These are phyloP conservation scores for Pythium brachiatum DNA, from an alignment of 352 stramenopile genomes.

Conservation along the genomic window DNA sequence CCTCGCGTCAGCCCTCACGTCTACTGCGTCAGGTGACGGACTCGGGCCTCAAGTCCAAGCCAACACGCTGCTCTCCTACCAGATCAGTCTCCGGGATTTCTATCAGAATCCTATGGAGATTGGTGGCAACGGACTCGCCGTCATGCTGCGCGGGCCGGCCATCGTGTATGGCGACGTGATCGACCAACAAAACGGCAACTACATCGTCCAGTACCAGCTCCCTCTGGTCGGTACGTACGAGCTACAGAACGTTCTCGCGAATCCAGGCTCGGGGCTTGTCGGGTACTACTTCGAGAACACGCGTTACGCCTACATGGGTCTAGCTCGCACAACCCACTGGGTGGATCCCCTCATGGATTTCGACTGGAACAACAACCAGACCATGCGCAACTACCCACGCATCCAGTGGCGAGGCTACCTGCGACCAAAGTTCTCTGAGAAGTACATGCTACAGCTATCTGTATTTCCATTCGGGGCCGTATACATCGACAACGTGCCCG, in stretches of 20 bases:
- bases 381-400: conserved; percentile 27
- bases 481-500: conserved; percentile 22
- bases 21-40: conserved; percentile 9
- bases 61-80: background rate
- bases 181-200: conserved; percentile 17
- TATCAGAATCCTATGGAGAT: conserved; percentile 16
- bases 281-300: conserved; percentile 26
- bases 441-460: conserved; percentile 14
- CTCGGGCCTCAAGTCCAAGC: conserved; percentile 21
- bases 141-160: conserved; percentile 9
- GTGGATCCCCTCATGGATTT: conserved; percentile 23
- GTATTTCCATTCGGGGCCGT: conserved; percentile 16
- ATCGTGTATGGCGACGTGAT: conserved; percentile 14
- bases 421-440: conserved; percentile 19
- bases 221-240: conserved; percentile 15
- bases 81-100: conserved; percentile 12
- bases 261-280: conserved; percentile 20
- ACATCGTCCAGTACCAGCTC: conserved; percentile 20
- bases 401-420: conserved; percentile 28
- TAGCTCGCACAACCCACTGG: conserved; percentile 8
- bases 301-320: conserved; percentile 3
- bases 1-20: conserved; percentile 22
- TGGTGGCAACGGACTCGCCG: conserved; percentile 20
- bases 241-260: conserved; percentile 17
- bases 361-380: conserved; percentile 25